Evolutionary conservation across 306 rosid species (phyloP), one percentile per base, ranked within the genome.

Genomic region (Quillaja saponaria): DNA sequence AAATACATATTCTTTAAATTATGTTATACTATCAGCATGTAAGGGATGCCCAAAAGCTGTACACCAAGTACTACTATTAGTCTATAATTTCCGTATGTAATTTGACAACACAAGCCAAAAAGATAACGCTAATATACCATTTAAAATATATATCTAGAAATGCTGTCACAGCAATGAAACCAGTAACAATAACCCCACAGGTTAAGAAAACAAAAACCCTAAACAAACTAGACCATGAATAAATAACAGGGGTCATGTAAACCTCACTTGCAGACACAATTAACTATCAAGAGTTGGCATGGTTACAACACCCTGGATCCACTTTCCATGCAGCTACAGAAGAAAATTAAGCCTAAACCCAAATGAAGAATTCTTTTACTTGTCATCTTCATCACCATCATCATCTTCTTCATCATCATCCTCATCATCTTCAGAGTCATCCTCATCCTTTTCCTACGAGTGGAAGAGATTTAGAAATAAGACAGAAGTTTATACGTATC

Each of bases 341-440:
- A 58, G 56, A 58, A 55, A 74, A 40, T 55, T 48, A 13, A 60
- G 73, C 45, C 44, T 69, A 53, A 17, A 40, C 61, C 55, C 52
- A n/a, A 37, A 21, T 14, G 67, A 55, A 6, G 72, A 34, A 52
- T 10, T 60, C 73, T 76, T 25, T 25, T 25, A 25, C 3, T 25
- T 25, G 31, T 79, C 84, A 0, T 74, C 85, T 38, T 82, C 84
- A 7, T 71, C 88, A 0, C 69, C 85, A 0, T 83, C 90, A 0
- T 81, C 84, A 3, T 85, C 90, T 0, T 78, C 91, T 0, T 85
- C 72, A 4, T 80, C 97, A 33, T 84, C 79, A 0, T 77, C 82
- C 2, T 88, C 88, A 13, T 87, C 97, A 0, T 87, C 95, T 18
- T 86, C 95, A 6, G 88, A 78, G 51, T 80, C 91, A 0, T 76